Base-by-base conservation (phyloP, 805 yeast species). In the Saturnispora halmiae region DNA sequence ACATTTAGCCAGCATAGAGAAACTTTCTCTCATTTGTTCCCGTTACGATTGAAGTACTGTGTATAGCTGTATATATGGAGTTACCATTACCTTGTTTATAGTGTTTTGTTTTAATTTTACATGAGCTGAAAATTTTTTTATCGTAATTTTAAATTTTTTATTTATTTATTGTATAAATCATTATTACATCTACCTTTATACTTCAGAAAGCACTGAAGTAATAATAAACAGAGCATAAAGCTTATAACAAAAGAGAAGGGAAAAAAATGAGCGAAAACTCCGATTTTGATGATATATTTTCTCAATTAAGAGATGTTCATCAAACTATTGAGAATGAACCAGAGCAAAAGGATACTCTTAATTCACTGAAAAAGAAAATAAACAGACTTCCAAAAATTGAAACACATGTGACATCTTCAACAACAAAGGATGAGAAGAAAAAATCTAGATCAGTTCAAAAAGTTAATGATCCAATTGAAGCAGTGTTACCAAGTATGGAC, bases 1-100 rank as follows among this genome's bases (percentile, higher is more conserved):
- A 63, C 94, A 85, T 54, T 65, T 84, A 48, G 88, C 87, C 4
- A 77, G 86, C 20, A 85, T 83, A 48, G 94, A 84, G 56, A 80
- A 82, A 57, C 68, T 79, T 65, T 70, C 73, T 46, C 69, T 70
- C 9, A 70, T 75, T 40, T 73, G 77, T 27, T 77, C 73, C 46
- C 64, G 70, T 13, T 56, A 50, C 32, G 48, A 50, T 21, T 49
- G 41, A 19, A 4, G 4, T 20, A 3, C 27, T 32, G 18, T 20
- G n/a, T n/a, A n/a, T n/a, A n/a, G n/a, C n/a, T n/a, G n/a, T n/a
- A n/a, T n/a, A n/a, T n/a, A n/a, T n/a, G n/a, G n/a, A n/a, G n/a
- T n/a, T n/a, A n/a, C n/a, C 24, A 11, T 31, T 14, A 9, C 25
- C 40, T 24, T 38, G 31, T 34, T 19, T 25, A 34, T 39, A 34